phyloP scores from a whole-genome alignment of 2,329 filamentous ascomycete genomes.

The Xylaria multiplex region DNA sequence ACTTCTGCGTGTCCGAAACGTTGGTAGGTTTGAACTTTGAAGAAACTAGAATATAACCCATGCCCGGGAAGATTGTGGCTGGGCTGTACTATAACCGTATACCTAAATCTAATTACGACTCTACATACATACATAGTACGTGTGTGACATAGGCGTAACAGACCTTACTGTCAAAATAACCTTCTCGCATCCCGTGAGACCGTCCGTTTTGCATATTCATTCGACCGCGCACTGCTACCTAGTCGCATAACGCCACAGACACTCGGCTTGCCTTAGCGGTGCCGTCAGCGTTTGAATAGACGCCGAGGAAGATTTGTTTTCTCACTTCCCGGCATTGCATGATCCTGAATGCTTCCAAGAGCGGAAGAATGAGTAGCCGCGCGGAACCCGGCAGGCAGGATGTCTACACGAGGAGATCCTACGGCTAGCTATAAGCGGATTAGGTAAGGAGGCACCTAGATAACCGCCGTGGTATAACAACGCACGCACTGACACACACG shows the following conservation, averaged over 20 bases:
- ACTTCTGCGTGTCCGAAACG: background rate
- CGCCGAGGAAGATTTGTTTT: conserved; percentile 2
- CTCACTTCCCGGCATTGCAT: background rate
- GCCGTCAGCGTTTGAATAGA: conserved; percentile 7
- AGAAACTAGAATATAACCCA: background rate
- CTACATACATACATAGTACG: background rate
- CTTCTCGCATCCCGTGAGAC: conserved; percentile 14
- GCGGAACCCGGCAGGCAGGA: conserved; percentile 23
- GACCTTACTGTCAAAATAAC: conserved; percentile 4
- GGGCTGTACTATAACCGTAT: conserved; percentile 1
- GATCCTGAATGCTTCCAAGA: conserved; percentile 4
- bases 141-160: no score
- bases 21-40: conserved; percentile 3
- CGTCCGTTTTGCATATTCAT: conserved; percentile 16
- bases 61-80: background rate
- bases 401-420: conserved; percentile 5
- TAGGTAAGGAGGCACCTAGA: background rate
- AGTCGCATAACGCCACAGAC: conserved; percentile 13
- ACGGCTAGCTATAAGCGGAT: background rate
- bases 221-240: background rate
- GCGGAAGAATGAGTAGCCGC: conserved; percentile 28
- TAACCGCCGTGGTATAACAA: background rate
- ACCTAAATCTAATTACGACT: background rate
- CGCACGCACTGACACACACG: background rate
- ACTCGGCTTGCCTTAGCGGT: background rate